Percentiles rank a stretch among this genome's conserved stretches.
Evolutionary conservation across 768 basidiomycete genomes (phyloP).

Genomic region (Tricholoma furcatifolium): DNA sequence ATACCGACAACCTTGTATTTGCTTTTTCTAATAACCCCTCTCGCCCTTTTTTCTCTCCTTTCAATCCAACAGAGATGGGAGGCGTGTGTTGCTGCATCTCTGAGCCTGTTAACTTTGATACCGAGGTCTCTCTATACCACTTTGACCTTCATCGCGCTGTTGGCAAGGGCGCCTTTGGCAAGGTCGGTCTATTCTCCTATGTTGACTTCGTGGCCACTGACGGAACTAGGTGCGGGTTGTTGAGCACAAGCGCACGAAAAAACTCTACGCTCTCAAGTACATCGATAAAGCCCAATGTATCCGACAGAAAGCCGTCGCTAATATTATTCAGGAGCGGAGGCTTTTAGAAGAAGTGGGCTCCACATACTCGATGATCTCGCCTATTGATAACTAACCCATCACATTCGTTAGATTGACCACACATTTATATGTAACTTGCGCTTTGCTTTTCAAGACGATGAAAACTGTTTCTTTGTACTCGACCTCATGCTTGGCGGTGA

Average conservation of each 20-base stretch:
- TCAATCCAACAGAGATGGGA: slow-evolving; percentile 53
- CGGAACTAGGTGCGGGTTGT: slow-evolving; percentile 83
- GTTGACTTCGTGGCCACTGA: slow-evolving; percentile 7
- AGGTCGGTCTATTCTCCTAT: slow-evolving; percentile 50
- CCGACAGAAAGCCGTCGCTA: slow-evolving; percentile 87
- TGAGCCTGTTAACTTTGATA: slow-evolving; percentile 83
- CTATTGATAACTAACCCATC: slow-evolving; percentile 3
- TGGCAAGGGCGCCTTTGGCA: slow-evolving; percentile 97
- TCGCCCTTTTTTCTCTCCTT: slow-evolving; percentile 26
- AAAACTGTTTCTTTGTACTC: slow-evolving; percentile 96
- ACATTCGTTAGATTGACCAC: slow-evolving; percentile 67
- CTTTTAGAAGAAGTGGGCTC: slow-evolving; percentile 82
- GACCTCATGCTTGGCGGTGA: slow-evolving; percentile 97
- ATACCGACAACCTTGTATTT: slow-evolving; percentile 37
- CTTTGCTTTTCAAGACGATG: slow-evolving; percentile 97
- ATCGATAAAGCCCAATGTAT: slow-evolving; percentile 95
- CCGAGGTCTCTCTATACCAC: slow-evolving; percentile 89
- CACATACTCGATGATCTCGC: slow-evolving; percentile 2
- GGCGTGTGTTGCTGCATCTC: slow-evolving; percentile 53
- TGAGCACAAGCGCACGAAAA: slow-evolving; percentile 91
- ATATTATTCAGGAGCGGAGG: slow-evolving; percentile 91
- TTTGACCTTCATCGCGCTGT: slow-evolving; percentile 95
- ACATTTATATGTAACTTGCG: slow-evolving; percentile 88
- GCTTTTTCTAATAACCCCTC: slow-evolving; percentile 32
- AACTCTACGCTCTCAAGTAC: slow-evolving; percentile 95